A percentile compares a stretch with the other conserved stretches of the same genome.
phyloP scores from a whole-genome alignment of 129 eudicot species.

The Silybum marianum region DNA sequence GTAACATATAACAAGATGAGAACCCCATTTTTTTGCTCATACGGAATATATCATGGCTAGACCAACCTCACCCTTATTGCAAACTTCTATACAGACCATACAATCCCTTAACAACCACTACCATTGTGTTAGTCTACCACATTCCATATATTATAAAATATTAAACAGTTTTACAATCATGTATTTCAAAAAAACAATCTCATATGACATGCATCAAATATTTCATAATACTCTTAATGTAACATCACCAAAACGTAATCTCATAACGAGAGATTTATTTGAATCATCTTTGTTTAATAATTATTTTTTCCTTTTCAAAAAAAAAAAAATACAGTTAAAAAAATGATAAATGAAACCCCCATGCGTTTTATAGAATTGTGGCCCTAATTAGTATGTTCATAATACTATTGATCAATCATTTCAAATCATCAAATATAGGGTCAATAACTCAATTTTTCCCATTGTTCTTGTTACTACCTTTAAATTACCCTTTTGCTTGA shows the following conservation, averaged over 20 bases:
- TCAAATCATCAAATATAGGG: too few species aligned
- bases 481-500: too few species aligned
- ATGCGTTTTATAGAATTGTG: background rate
- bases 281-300: too few species aligned
- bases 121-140: background rate
- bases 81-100: background rate
- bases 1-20: too few species aligned
- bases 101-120: background rate
- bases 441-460: too few species aligned
- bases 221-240: background rate
- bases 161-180: too few species aligned
- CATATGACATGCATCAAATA: background rate
- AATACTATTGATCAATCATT: background rate
- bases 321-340: too few species aligned
- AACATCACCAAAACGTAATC: background rate
- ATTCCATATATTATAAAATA: background rate
- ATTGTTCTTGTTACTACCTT: too few species aligned
- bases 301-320: too few species aligned
- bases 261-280: too few species aligned
- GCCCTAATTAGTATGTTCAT: background rate
- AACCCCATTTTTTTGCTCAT: background rate
- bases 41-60: background rate
- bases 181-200: background rate
- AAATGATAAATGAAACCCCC: too few species aligned
- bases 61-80: background rate